Percentiles rank a stretch among this genome's conserved stretches.
phyloP scores from a whole-genome alignment of 2,329 filamentous ascomycete genomes.

The Chaetomium sp. region DNA sequence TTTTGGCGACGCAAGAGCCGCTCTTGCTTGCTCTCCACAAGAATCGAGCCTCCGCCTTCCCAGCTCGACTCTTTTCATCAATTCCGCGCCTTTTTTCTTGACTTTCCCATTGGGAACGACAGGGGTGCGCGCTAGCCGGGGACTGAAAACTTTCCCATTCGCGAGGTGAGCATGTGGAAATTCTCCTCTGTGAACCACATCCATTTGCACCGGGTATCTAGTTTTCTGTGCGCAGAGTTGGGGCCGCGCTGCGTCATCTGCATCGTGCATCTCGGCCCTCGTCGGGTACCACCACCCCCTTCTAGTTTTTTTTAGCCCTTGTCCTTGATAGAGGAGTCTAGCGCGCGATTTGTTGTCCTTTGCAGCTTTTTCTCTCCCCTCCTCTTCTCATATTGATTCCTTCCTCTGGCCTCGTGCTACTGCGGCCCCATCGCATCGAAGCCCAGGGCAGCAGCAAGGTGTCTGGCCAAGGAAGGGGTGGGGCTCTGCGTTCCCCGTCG shows the following conservation, averaged over 20 bases:
- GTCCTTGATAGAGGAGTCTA: too few relatives aligned
- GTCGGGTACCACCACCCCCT: too few relatives aligned
- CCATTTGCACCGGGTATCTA: background rate
- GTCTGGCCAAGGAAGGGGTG: too few relatives aligned
- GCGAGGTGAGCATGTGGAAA: conserved; percentile 19
- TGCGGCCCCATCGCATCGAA: too few relatives aligned
- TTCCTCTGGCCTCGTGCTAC: too few relatives aligned
- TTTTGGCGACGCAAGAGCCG: conserved; percentile 3
- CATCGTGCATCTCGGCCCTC: background rate
- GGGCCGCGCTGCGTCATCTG: conserved; percentile 13
- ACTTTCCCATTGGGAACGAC: background rate
- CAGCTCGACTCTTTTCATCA: conserved; percentile 3
- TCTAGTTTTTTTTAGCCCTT: too few relatives aligned
- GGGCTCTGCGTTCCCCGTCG: too few relatives aligned
- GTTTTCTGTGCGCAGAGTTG: background rate
- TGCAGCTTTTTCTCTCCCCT: background rate
- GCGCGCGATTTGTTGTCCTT: too few relatives aligned
- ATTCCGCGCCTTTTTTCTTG: conserved; percentile 2
- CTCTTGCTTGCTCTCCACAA: conserved; percentile 14
- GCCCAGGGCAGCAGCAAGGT: too few relatives aligned
- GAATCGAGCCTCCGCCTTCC: conserved; percentile 7
- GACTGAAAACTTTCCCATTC: conserved; percentile 4
- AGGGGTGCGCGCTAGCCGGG: conserved; percentile 6
- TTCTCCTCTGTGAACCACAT: conserved; percentile 13
- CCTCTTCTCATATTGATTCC: background rate